phyloP scores from a whole-genome alignment of 1,284 basidiomycete species.

The Microstroma glucosiphilum region DNA sequence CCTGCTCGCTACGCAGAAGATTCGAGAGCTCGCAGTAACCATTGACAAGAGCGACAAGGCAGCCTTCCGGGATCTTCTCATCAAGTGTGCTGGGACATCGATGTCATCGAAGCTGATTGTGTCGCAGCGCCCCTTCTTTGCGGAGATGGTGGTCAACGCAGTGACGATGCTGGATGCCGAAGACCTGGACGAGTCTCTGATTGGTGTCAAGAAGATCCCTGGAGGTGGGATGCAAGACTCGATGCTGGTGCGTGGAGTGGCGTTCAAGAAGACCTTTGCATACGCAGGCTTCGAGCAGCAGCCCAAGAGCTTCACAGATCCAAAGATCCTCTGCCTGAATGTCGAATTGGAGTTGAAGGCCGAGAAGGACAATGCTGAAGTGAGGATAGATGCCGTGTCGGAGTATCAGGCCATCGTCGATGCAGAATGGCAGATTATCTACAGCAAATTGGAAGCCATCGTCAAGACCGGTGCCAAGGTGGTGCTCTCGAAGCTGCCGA shows the following conservation, averaged over 20 bases:
- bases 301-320: constrained; percentile 84
- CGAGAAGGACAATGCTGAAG: constrained; percentile 98
- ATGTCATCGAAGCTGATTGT: constrained; percentile 99
- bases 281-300: constrained; percentile 99
- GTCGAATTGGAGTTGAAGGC: constrained; percentile 99
- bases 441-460: constrained; percentile 91
- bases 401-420: constrained; percentile 96
- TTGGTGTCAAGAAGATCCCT: constrained; percentile 98
- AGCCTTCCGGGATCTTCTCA: constrained; percentile 82
- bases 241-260: constrained; percentile 74
- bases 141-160: constrained; percentile 96
- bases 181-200: constrained; percentile 90
- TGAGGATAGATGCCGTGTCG: constrained; percentile 82
- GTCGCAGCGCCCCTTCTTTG: constrained; percentile 97
- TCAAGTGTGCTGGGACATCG: constrained; percentile 94
- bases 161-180: constrained; percentile 73
- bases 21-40: constrained; percentile 81
- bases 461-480: constrained; percentile 95
- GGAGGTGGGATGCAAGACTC: constrained; percentile 98
- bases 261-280: constrained; percentile 99
- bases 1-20: constrained; percentile 74
- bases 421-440: constrained; percentile 99
- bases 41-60: constrained; percentile 84
- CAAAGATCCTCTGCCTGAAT: constrained; percentile 87
- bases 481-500: constrained; percentile 94